phyloP scores from a whole-genome alignment of 2,329 filamentous ascomycete species.

The Cercospora sp. region DNA sequence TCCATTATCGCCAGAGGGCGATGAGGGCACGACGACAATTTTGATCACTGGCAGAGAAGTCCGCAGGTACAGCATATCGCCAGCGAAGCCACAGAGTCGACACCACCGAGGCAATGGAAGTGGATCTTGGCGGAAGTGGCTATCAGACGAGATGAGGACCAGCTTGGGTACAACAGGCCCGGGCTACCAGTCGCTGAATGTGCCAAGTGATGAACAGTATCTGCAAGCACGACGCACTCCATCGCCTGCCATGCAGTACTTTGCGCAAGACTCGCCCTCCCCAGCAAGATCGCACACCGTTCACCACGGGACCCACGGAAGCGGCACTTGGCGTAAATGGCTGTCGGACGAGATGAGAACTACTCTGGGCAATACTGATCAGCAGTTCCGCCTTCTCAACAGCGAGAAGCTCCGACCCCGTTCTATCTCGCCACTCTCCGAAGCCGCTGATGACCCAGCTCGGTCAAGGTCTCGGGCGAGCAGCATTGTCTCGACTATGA shows the following conservation, averaged over 20 bases:
- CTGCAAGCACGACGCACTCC: slow-evolving; percentile 10
- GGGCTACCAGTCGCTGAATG: slow-evolving; percentile 6
- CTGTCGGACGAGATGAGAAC: slow-evolving; percentile 19
- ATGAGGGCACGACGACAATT: slow-evolving; percentile 42
- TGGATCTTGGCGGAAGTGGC: slow-evolving; percentile 50
- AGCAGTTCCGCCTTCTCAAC: slow-evolving; percentile 14
- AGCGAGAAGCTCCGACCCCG: slow-evolving; percentile 15
- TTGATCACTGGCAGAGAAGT: slow-evolving; percentile 48
- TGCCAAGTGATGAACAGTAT: slow-evolving; percentile 10
- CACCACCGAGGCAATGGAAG: slow-evolving; percentile 36
- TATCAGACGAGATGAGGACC: slow-evolving; percentile 47
- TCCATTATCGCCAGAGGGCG: slow-evolving; percentile 30
- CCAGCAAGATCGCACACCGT: slow-evolving; percentile 25
- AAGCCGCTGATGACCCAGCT: slow-evolving; percentile 13
- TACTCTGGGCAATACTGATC: slow-evolving; percentile 16
- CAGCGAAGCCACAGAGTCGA: slow-evolving; percentile 23
- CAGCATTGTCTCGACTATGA: slow-evolving; percentile 40
- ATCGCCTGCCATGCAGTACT: slow-evolving; percentile 11
- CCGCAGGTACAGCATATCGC: slow-evolving; percentile 44
- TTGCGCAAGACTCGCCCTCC: slow-evolving; percentile 18
- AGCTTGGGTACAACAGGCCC: slow-evolving; percentile 18
- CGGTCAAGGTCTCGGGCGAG: slow-evolving; percentile 16
- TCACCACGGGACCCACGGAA: slow-evolving; percentile 1
- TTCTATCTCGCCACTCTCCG: slow-evolving; percentile 23
- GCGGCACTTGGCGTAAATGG: slow-evolving; percentile 16